Percentiles rank a stretch among this genome's conserved stretches.
phyloP scores from a whole-genome alignment of 2,329 filamentous ascomycete species.

The Fusarium neocosmosporiellum region DNA sequence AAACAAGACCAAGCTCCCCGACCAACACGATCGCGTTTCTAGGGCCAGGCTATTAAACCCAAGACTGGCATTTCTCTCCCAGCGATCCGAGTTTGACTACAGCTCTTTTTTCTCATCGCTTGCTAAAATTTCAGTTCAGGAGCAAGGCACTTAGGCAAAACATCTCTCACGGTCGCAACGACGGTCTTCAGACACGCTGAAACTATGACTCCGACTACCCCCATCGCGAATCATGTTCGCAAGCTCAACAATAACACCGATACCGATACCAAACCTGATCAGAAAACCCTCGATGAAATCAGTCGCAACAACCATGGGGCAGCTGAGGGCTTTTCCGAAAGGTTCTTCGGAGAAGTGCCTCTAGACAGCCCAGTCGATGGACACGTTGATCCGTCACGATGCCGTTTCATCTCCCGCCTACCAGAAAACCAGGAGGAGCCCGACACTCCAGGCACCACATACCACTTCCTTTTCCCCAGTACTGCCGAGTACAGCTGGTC shows the following conservation, averaged over 20 bases:
- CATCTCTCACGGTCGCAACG: no score
- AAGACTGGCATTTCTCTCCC: no score
- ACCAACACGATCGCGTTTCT: no score
- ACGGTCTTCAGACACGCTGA: neutral
- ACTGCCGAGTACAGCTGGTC: neutral
- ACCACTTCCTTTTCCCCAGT: neutral
- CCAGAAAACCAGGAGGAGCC: neutral
- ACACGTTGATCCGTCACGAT: neutral
- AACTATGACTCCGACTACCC: neutral
- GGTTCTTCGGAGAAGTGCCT: neutral
- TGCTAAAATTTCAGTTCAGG: no score
- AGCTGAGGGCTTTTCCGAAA: neutral
- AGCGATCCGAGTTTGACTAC: no score
- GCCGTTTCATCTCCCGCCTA: neutral
- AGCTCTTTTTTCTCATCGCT: no score
- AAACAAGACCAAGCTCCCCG: no score
- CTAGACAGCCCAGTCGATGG: neutral
- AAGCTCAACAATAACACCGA: neutral
- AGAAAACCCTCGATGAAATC: neutral
- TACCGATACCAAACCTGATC: neutral
- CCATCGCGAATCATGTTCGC: neutral
- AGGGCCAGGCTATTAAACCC: no score
- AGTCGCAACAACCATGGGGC: neutral
- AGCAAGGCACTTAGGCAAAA: no score
- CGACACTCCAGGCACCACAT: neutral